Base-by-base conservation (phyloP, 257 asterid species). In the Euphrasia confusa region DNA sequence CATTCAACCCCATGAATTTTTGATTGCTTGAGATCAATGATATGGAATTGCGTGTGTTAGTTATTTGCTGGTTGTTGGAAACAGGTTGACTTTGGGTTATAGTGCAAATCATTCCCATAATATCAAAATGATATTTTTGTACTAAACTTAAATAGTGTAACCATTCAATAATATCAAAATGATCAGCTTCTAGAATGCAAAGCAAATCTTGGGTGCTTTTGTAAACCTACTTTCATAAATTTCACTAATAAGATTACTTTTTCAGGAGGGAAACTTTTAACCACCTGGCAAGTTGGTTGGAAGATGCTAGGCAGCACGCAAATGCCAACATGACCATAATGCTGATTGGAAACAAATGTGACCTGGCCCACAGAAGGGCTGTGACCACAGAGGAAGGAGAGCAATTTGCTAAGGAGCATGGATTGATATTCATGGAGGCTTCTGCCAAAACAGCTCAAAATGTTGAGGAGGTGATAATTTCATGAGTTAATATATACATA, bases 371-470 rank as follows among this genome's bases (percentile, higher is more conserved):
- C 61, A 78, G 82, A 76, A 81, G 96, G 74, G 95, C 85, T n/a
- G 97, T 89, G 26, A 89, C 90, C 84, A 79, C 79, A 4, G 91
- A 84, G 76, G 97, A 89, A 79, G 95, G 94, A 0, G 85, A 79
- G 62, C 94, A 83, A 66, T 86, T 89, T 76, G 97, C 97, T 40
- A 84, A 68, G 73, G 87, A 82, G 66, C 66, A 89, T 74, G 95
- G 97, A 12, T 75, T 89, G 66, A 71, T 86, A 62, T 89, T 86
- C 79, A 84, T 89, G 94, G 95, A 89, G 72, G 85, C 88, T 66
- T 86, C 95, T 65, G 95, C 97, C 48, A 84, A 89, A 80, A 86
- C 97, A 57, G 80, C 91, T 76, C 89, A 77, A 79, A 89, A 86
- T 74, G 94, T 89, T 32, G 95, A 86, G 64, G 91, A 86, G 94